Base-by-base conservation (phyloP, 176 grass and related monocot species). In the Phyllostachys edulis region DNA sequence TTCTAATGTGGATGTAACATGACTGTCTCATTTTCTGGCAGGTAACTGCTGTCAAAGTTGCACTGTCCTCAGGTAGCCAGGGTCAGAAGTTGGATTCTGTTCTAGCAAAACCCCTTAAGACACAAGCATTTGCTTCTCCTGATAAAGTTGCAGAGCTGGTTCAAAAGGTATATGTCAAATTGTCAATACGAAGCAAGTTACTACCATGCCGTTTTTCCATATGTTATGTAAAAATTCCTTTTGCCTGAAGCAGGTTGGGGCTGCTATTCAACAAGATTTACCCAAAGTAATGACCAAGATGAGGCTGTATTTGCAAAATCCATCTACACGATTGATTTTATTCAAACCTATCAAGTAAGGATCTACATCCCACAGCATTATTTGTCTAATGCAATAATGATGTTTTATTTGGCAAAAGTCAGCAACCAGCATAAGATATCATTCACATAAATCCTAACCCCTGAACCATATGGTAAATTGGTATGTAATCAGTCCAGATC, bases 261-360 rank as follows among this genome's bases (percentile, higher is more conserved):
- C 87, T 61, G 86, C 97, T 51, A 88, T 92, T 78, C 84, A 86
- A 75, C 62, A 99, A 92, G 97, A 94, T 42, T 71, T 99, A 78
- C 93, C 97, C 18, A 88, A 91, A 80, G 84, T 92, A 74, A 91
- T 94, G 91, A 56, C 67, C 57, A 92, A 91, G 85, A 90, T 99
- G 97, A 99, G 86, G 81, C 72, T 99, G 73, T 99, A 99, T 92
- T 87, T 99, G 78, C 93, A 96, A 90, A 99, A 99, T 77, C 91
- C 84, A 34, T 96, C 97, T 54, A 99, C 93, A 23, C 86, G 97
- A 47, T 84, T 96, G 90, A 99, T 99, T 82, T 87, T 96, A 75
- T 99, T 99, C 82, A 99, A 99, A 89, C 91, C 97, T 18, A 99
- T 99, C 81, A 96, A 92, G 57, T 61, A 23, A 57, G 55, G 55